A percentile compares a stretch with the other conserved stretches of the same genome.
phyloP scores from a whole-genome alignment of 2,329 filamentous ascomycete species.

The Aspergillus ruber region DNA sequence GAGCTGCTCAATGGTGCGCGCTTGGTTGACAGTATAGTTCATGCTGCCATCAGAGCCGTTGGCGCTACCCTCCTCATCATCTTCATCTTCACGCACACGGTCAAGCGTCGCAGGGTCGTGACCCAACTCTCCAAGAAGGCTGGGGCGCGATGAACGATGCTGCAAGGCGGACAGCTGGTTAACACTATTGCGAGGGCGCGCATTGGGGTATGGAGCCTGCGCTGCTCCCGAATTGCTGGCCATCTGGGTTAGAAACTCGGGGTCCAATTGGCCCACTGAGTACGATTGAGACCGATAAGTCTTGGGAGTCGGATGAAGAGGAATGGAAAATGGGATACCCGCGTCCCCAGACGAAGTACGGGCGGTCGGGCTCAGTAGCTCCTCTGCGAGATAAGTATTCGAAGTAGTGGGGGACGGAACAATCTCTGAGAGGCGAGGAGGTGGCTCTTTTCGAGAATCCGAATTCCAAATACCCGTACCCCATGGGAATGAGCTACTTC shows the following conservation, averaged over 20 bases:
- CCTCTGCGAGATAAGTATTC: conserved; percentile 48
- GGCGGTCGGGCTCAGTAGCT: conserved; percentile 46
- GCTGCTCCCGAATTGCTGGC: conserved; percentile 26
- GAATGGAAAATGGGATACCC: conserved; percentile 74
- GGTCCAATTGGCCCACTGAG: conserved; percentile 83
- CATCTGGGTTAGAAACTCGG: conserved; percentile 45
- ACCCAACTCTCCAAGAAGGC: conserved; percentile 40
- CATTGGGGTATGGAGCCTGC: conserved; percentile 20
- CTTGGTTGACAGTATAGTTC: conserved; percentile 34
- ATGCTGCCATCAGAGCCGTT: conserved; percentile 34
- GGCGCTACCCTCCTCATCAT: conserved; percentile 36
- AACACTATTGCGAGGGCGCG: conserved; percentile 29
- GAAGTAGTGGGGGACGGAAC: conserved; percentile 66
- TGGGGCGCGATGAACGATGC: conserved; percentile 65
- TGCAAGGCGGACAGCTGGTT: conserved; percentile 63
- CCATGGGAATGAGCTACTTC: conserved; percentile 57
- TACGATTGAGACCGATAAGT: conserved; percentile 94
- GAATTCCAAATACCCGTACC: conserved; percentile 76
- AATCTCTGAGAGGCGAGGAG: conserved; percentile 66
- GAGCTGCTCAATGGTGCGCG: conserved; percentile 42
- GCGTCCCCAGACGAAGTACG: conserved; percentile 46
- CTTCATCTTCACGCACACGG: conserved; percentile 44
- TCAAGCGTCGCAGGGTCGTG: conserved; percentile 42
- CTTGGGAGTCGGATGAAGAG: conserved; percentile 82
- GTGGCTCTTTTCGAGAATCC: conserved; percentile 67